Evolutionary conservation across 257 asterid species (phyloP).

Genomic region (Solanum habrochaites): DNA sequence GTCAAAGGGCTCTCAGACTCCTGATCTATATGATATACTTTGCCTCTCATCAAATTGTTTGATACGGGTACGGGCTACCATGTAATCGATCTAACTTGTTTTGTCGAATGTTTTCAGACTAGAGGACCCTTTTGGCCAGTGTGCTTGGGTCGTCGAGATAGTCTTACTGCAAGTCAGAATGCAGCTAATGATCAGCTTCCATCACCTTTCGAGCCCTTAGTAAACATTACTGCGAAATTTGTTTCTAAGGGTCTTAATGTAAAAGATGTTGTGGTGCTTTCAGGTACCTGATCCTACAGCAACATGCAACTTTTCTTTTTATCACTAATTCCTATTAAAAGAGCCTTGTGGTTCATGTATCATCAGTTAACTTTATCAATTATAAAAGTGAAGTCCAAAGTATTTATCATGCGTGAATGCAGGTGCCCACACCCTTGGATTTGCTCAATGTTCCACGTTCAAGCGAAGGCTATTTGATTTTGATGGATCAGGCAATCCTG

Average conservation of each 20-base stretch:
- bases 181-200: slow-evolving; percentile 64
- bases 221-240: slow-evolving; percentile 52
- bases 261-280: slow-evolving; percentile 61
- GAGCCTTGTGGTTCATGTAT: background rate
- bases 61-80: background rate
- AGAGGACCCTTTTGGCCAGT: slow-evolving; percentile 63
- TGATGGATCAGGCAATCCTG: slow-evolving; percentile 75
- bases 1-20: background rate
- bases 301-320: background rate
- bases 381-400: background rate
- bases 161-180: slow-evolving; percentile 39
- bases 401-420: background rate
- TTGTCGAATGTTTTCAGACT: slow-evolving; percentile 5
- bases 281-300: slow-evolving; percentile 21
- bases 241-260: slow-evolving; percentile 44
- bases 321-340: background rate
- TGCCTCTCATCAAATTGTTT: background rate
- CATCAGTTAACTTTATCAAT: background rate
- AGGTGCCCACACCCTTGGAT: slow-evolving; percentile 77
- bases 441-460: slow-evolving; percentile 66
- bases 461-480: slow-evolving; percentile 54
- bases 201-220: slow-evolving; percentile 49
- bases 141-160: slow-evolving; percentile 65
- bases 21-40: background rate
- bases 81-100: background rate